These are phyloP conservation scores for Arabidopsis arenosa DNA, from an alignment of 345 rosid species.

Conservation along the genomic window DNA sequence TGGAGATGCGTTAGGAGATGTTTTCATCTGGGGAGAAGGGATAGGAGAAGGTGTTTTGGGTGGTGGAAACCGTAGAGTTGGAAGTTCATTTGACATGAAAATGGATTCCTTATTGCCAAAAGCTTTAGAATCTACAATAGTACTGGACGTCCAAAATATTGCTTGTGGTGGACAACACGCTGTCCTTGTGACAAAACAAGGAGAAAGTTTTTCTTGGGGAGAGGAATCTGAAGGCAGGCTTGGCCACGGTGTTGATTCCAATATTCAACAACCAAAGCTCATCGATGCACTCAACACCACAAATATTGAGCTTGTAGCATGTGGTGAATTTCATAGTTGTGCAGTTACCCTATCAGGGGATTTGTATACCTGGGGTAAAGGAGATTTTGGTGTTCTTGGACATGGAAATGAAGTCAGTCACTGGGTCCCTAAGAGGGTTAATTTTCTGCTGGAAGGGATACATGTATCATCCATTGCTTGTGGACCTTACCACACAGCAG, in stretches of 20 bases:
- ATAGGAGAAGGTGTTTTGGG: constrained; percentile 50
- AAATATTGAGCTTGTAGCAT: constrained; percentile 62
- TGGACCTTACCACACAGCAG: constrained; percentile 84
- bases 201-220: constrained; percentile 64
- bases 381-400: constrained; percentile 66
- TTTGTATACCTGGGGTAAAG: constrained; percentile 74
- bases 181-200: constrained; percentile 59
- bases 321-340: constrained; percentile 77
- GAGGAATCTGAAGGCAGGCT: constrained; percentile 70
- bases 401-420: constrained; percentile 61
- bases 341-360: constrained; percentile 73
- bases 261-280: constrained; percentile 63
- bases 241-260: constrained; percentile 71
- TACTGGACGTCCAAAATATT: constrained; percentile 56
- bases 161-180: constrained; percentile 65
- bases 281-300: constrained; percentile 57
- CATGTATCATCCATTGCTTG: constrained; percentile 71
- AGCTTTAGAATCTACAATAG: constrained; percentile 55
- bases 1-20: constrained; percentile 57
- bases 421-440: constrained; percentile 63
- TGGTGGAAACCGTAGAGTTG: constrained; percentile 44
- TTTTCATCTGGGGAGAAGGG: constrained; percentile 66
- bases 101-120: constrained; percentile 57
- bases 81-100: constrained; percentile 44
- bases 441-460: constrained; percentile 62